Evolutionary conservation across 2,329 filamentous ascomycete species (phyloP).

Genomic region (Bisporella sp.): DNA sequence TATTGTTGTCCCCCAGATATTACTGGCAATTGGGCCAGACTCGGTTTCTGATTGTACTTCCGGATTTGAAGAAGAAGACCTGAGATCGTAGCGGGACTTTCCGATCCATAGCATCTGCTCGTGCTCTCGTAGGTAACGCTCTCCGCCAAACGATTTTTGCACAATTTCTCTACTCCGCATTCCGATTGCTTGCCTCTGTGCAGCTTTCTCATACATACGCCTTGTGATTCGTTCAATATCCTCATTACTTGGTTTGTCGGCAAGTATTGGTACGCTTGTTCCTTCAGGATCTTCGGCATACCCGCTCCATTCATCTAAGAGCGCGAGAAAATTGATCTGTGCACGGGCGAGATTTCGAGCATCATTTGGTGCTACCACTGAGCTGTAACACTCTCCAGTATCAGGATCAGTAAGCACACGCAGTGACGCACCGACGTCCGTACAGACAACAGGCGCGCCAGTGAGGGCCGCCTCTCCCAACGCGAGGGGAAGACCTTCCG

Average conservation of each 20-base stretch:
- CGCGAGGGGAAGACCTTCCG: constrained; percentile 48
- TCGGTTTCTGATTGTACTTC: neutral
- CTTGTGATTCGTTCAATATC: constrained; percentile 45
- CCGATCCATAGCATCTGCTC: constrained; percentile 52
- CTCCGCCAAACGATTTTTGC: constrained; percentile 50
- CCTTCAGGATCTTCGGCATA: constrained; percentile 37
- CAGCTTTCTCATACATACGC: constrained; percentile 51
- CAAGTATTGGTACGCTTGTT: constrained; percentile 2
- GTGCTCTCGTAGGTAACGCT: constrained; percentile 53
- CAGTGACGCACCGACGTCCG: constrained; percentile 48
- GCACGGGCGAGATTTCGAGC: constrained; percentile 51
- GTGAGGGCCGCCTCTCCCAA: constrained; percentile 51
- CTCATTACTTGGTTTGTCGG: constrained; percentile 34
- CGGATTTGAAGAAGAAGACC: neutral
- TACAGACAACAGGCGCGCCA: constrained; percentile 48
- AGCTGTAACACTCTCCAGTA: constrained; percentile 44
- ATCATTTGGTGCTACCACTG: constrained; percentile 59
- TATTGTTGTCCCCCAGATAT: neutral
- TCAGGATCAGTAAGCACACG: constrained; percentile 48
- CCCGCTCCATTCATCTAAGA: constrained; percentile 54
- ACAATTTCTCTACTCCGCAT: constrained; percentile 53
- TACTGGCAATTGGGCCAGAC: constrained; percentile 1
- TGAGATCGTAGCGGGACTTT: constrained; percentile 8
- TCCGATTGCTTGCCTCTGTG: constrained; percentile 47
- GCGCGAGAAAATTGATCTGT: constrained; percentile 53